These are phyloP conservation scores for Penicillium rolfsii DNA, from an alignment of 2,329 filamentous ascomycete species.

Conservation along the genomic window DNA sequence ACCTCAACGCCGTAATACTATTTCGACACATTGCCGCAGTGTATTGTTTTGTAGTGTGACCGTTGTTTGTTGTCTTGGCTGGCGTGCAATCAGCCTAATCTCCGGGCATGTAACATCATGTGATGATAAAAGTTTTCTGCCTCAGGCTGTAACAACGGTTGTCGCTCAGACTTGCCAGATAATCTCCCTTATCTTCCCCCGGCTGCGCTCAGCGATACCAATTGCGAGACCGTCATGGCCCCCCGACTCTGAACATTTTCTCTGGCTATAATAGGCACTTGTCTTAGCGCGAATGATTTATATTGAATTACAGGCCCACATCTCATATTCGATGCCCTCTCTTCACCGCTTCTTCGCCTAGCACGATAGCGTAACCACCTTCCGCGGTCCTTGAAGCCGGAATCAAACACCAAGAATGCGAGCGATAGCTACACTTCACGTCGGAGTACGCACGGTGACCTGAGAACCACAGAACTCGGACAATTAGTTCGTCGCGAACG, in stretches of 20 bases:
- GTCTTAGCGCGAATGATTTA: not conserved
- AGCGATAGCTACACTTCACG: not conserved
- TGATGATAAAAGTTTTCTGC: not conserved
- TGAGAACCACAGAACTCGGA: not conserved
- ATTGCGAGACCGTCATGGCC: slow-evolving; percentile 10
- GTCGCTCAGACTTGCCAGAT: slow-evolving; percentile 18
- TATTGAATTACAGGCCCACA: not conserved
- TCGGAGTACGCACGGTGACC: not conserved
- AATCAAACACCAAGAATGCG: slow-evolving; percentile 9
- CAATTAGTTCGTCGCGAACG: not conserved
- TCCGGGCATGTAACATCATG: not conserved
- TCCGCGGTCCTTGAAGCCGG: not conserved
- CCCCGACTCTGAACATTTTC: not conserved
- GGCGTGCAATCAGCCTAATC: not conserved
- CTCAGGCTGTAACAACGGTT: slow-evolving; percentile 16
- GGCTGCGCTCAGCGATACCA: not conserved
- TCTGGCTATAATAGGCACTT: not conserved
- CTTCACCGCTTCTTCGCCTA: slow-evolving; percentile 5
- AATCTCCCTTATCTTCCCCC: slow-evolving; percentile 21
- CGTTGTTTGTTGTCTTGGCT: not conserved
- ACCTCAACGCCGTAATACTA: not conserved
- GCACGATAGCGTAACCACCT: slow-evolving; percentile 8
- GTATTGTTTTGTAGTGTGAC: not conserved
- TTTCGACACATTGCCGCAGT: not conserved
- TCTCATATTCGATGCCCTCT: not conserved